Conservation (phyloP, 2,329 filamentous ascomycete genomes). For the Ilyonectria robusta region DNA sequence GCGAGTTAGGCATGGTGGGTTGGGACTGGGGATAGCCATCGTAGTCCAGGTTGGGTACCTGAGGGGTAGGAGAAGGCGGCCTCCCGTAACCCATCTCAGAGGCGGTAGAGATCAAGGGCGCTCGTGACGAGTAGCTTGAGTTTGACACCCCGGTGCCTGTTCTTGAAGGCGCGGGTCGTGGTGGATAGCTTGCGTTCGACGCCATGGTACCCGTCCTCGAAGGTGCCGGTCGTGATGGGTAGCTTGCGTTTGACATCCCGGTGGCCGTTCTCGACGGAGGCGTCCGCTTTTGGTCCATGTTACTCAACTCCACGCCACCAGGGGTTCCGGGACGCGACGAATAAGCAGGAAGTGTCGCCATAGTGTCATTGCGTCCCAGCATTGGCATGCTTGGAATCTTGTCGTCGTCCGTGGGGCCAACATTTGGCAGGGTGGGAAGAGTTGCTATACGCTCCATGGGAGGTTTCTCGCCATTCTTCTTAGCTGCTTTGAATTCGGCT, state of each 20-base stretch:
- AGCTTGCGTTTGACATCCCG: constrained; percentile 70
- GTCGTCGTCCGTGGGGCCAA: constrained; percentile 57
- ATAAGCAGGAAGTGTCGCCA: constrained; percentile 74
- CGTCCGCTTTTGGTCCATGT: constrained; percentile 66
- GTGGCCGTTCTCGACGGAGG: constrained; percentile 65
- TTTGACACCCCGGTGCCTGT: constrained; percentile 69
- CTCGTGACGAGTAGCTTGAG: constrained; percentile 75
- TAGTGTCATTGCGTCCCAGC: constrained; percentile 72
- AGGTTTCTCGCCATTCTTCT: constrained; percentile 67
- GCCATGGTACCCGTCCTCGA: constrained; percentile 67
- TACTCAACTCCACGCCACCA: constrained; percentile 66
- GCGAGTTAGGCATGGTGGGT: constrained; percentile 55
- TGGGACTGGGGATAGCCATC: constrained; percentile 49
- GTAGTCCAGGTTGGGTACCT: constrained; percentile 49
- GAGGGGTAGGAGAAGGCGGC: constrained; percentile 55
- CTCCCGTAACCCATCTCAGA: constrained; percentile 71
- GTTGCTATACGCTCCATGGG: constrained; percentile 73
- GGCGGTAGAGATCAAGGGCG: constrained; percentile 72
- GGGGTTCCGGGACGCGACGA: constrained; percentile 71
- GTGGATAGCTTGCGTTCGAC: constrained; percentile 74
- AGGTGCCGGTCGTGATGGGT: constrained; percentile 53
- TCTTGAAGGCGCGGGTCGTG: constrained; percentile 65
- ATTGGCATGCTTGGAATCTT: constrained; percentile 71
- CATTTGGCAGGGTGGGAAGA: constrained; percentile 70
- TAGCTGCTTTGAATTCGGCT: constrained; percentile 65